Evolutionary conservation across 768 basidiomycete species (phyloP).

Genomic region (Tricholoma matsutake): DNA sequence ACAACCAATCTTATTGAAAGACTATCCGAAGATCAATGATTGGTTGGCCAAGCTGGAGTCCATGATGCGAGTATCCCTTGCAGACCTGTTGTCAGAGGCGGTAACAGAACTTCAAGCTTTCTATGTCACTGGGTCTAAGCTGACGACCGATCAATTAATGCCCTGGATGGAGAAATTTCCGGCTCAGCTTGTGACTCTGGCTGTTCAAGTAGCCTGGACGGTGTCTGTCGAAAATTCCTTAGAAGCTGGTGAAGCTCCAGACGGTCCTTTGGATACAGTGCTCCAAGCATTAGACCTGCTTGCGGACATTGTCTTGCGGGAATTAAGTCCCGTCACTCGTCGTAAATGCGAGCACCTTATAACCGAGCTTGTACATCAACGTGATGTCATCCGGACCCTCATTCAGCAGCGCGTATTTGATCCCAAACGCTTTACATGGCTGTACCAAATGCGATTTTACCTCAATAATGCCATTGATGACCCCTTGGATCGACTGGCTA

Average conservation of each 20-base stretch:
- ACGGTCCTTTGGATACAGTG: constrained; percentile 69
- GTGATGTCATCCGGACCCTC: constrained; percentile 87
- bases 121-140: constrained; percentile 61
- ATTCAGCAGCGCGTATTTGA: constrained; percentile 63
- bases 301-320: constrained; percentile 94
- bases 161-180: constrained; percentile 93
- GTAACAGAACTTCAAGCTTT: constrained; percentile 79
- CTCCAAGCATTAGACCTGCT: constrained; percentile 86
- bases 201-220: constrained; percentile 95
- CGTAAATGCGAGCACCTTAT: constrained; percentile 98
- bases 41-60: constrained; percentile 92
- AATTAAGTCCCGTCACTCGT: constrained; percentile 86
- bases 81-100: constrained; percentile 74
- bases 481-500: constrained; percentile 75
- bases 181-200: constrained; percentile 94
- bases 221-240: constrained; percentile 72
- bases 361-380: constrained; percentile 97
- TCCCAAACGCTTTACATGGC: constrained; percentile 80
- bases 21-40: constrained; percentile 97
- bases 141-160: constrained; percentile 72
- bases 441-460: constrained; percentile 99
- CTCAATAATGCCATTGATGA: constrained; percentile 68
- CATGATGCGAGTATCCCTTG: constrained; percentile 90
- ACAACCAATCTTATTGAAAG: constrained; percentile 81
- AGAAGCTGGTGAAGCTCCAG: constrained; percentile 51